Percentiles rank a stretch among this genome's conserved stretches.
Conservation (phyloP, 2,329 filamentous ascomycete genomes). For the Penicillium vulpinum region DNA sequence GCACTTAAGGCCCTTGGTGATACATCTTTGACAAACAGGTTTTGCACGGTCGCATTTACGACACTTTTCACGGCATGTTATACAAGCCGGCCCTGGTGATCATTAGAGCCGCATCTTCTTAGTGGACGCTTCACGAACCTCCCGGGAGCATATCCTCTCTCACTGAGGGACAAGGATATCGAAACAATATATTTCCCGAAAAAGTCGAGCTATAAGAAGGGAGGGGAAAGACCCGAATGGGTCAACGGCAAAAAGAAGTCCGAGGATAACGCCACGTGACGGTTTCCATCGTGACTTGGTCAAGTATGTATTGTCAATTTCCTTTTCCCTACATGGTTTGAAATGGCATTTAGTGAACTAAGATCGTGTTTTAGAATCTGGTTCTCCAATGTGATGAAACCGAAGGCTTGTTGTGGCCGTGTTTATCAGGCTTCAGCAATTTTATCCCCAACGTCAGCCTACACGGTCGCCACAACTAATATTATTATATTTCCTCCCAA, state of each 20-base stretch:
- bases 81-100: slow-evolving; percentile 31
- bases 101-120: not conserved
- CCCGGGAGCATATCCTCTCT: not conserved
- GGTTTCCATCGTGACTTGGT: not conserved
- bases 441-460: too few species aligned
- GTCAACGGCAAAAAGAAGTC: not conserved
- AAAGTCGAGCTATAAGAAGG: not conserved
- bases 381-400: not conserved
- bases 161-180: not conserved
- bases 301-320: too few species aligned
- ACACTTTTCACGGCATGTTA: slow-evolving; percentile 37
- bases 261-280: not conserved
- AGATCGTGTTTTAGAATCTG: too few species aligned
- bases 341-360: not conserved
- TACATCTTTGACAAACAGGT: slow-evolving; percentile 33
- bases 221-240: not conserved
- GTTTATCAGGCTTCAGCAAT: not conserved
- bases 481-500: not conserved
- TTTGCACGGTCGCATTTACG: slow-evolving; percentile 33
- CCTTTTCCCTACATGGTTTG: not conserved
- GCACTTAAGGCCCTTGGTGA: slow-evolving; percentile 33
- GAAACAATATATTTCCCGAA: not conserved
- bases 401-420: not conserved
- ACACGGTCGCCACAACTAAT: too few species aligned
- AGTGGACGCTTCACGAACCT: not conserved